Evolutionary conservation across 257 asterid species (phyloP).

Genomic region (Nicotiana undulata): DNA sequence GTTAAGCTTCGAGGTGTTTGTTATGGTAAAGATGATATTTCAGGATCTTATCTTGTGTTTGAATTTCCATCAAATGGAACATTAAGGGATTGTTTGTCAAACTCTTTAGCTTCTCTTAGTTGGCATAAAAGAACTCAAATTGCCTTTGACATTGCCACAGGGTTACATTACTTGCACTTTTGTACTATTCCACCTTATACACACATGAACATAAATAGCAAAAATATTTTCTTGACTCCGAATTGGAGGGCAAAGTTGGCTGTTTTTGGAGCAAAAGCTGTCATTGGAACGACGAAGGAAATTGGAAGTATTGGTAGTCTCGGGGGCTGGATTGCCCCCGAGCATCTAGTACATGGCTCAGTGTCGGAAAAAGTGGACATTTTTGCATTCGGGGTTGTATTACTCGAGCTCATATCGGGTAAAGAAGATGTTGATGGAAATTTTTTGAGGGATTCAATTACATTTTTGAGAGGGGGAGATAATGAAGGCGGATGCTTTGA

Average conservation of each 20-base stretch:
- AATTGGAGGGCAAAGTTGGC: conserved; percentile 66
- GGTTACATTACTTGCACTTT: conserved; percentile 57
- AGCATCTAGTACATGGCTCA: conserved; percentile 9
- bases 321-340: conserved; percentile 21
- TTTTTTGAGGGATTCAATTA: conserved; percentile 31
- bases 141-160: conserved; percentile 61
- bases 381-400: conserved; percentile 51
- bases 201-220: conserved; percentile 33
- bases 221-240: conserved; percentile 39
- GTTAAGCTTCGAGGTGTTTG: conserved; percentile 61
- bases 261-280: conserved; percentile 20
- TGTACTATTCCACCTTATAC: conserved; percentile 48
- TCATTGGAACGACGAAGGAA: conserved; percentile 13
- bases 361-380: conserved; percentile 40
- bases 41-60: conserved; percentile 48
- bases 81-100: conserved; percentile 40
- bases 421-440: conserved; percentile 38
- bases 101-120: conserved; percentile 19
- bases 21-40: conserved; percentile 32
- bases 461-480: conserved; percentile 36
- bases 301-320: conserved; percentile 3
- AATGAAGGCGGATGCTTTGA: conserved; percentile 63
- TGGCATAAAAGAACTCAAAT: conserved; percentile 59
- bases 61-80: conserved; percentile 57
- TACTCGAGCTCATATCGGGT: conserved; percentile 55